Conservation (phyloP, 495 filamentous ascomycete species). For the Xylaria grammica region DNA sequence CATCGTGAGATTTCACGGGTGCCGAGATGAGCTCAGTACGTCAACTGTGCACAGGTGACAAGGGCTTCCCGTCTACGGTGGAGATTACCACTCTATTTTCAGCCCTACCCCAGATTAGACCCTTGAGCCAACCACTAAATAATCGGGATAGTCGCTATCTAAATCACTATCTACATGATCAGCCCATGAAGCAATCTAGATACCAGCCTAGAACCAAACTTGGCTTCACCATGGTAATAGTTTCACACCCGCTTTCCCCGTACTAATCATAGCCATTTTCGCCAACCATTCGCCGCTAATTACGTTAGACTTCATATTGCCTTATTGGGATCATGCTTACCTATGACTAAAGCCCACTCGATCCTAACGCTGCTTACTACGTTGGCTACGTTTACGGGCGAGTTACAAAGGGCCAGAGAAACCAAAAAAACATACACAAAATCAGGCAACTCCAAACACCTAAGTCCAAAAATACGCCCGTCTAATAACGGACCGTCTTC, state of each 20-base stretch:
- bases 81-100: constrained; percentile 22
- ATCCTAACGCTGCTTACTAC: constrained; percentile 10
- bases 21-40: not conserved
- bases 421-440: not conserved
- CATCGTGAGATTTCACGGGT: not conserved
- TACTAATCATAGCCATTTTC: too few species aligned
- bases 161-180: not conserved
- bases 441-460: not conserved
- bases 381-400: not conserved
- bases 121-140: not conserved
- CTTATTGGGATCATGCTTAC: not conserved
- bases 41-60: constrained; percentile 11
- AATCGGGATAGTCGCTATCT: not conserved
- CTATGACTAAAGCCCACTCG: not conserved
- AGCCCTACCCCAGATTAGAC: constrained; percentile 22
- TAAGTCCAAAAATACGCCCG: not conserved
- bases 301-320: not conserved
- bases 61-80: not conserved
- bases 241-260: not conserved
- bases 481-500: constrained; percentile 5
- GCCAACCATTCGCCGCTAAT: not conserved
- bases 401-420: too few species aligned
- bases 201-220: not conserved
- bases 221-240: not conserved
- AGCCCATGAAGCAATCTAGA: constrained; percentile 11